Evolutionary conservation across 179 eudicot genomes (phyloP), one percentile per base, ranked within the genome.

Genomic region (Sideroxylon spinosum): DNA sequence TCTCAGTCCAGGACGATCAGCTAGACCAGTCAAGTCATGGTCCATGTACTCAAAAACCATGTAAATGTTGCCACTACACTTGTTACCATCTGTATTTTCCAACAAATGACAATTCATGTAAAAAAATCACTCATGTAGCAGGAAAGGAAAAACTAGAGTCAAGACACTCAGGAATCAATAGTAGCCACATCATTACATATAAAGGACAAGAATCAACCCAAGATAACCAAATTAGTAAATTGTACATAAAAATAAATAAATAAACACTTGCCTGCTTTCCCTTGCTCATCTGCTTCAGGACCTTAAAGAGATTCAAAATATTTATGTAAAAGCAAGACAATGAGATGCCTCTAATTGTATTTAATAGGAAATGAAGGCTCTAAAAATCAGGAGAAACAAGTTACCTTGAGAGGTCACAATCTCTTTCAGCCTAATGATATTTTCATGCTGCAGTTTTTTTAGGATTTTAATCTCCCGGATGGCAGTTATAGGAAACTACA

Each of bases 41-140:
- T 95, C 99, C 99, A 95, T 95, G 85, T 95, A 95, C 79, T 94
- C 98, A 85, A 95, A 95, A 80, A 95, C 99, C 99, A 95, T 92
- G 86, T 92, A 95, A 64, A 93, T 95, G 78, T 90, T 91, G 67
- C 97, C 95, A 79, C 88, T 90, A 78, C 87, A 91, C 82, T 91
- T 91, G 79, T 90, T 89, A 66, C 90, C 89, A 86, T 90, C 98
- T 93, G 88, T 74, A 73, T 26, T 67, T 25, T 49, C 71, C 78
- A 76, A 76, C 13, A 76, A 29, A 23, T 23, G 14, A 25, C 20
- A 62, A 64, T 25, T 53, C 60, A 28, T 25, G 26, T 64, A 19
- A 64, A 28, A 64, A 76, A 61, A 29, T 22, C 44, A 37, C 8
- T 23, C 69, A 74, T 59, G 20, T 13, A 46, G 13, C 32, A 60